These are phyloP conservation scores for Dipteronia dyeriana DNA, from an alignment of 345 rosid species.

Conservation along the genomic window DNA sequence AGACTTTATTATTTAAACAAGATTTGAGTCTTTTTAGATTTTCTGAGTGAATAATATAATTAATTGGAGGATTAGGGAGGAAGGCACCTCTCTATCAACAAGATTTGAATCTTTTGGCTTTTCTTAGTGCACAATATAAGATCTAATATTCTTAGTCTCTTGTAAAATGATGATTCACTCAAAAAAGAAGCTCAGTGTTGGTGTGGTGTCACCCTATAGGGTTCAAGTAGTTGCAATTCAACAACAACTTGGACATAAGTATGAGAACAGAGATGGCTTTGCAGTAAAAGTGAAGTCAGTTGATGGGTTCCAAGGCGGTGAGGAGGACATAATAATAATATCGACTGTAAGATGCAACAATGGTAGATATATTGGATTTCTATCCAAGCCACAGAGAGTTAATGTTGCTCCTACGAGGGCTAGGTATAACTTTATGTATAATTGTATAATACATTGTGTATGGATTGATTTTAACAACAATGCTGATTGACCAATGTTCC, in stretches of 20 bases:
- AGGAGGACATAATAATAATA: conserved; percentile 5
- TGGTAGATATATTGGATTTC: not conserved
- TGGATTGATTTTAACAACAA: not conserved
- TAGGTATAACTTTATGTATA: conserved; percentile 29
- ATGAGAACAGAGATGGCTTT: not conserved
- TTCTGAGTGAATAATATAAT: no score
- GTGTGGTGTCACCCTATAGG: not conserved
- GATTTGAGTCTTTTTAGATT: no score
- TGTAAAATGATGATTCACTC: not conserved
- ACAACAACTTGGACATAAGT: not conserved
- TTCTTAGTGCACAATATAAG: no score
- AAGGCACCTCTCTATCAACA: no score
- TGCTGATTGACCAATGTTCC: not conserved
- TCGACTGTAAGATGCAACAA: conserved; percentile 1
- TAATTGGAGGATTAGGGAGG: no score
- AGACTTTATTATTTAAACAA: no score
- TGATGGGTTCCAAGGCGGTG: conserved; percentile 8
- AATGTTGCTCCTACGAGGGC: conserved; percentile 46
- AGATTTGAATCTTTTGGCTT: no score
- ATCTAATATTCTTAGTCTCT: not conserved
- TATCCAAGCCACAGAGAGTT: not conserved
- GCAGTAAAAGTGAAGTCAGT: not conserved
- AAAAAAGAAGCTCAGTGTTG: not conserved
- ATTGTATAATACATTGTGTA: not conserved
- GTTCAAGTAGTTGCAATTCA: not conserved